Evolutionary conservation across 768 basidiomycete genomes (phyloP).

Genomic region (Clavaria fumosa): DNA sequence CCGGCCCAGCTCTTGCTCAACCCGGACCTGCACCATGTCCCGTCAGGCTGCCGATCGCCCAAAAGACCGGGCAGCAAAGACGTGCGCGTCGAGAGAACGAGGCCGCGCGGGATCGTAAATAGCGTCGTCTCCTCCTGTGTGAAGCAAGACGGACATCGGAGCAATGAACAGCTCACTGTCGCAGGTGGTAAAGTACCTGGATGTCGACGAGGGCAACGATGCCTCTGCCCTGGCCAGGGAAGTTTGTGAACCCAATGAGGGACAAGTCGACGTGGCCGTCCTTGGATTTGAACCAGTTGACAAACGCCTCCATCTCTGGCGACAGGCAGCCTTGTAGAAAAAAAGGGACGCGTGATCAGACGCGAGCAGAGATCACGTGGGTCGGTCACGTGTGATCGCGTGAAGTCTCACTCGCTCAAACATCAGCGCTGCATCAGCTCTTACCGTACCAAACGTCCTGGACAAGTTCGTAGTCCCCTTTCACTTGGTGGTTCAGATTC

Average conservation of each 20-base stretch:
- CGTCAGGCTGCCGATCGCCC: no score
- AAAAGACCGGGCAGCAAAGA: constrained; percentile 48
- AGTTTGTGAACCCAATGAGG: constrained; percentile 29
- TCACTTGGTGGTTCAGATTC: no score
- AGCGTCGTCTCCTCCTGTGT: constrained; percentile 55
- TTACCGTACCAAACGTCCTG: no score
- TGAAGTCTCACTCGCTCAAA: no score
- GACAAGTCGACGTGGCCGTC: constrained; percentile 34
- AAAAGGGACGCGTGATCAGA: no score
- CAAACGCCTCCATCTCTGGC: no score
- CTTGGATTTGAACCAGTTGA: constrained; percentile 43
- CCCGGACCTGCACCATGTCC: constrained; percentile 39
- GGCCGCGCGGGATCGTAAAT: constrained; percentile 65
- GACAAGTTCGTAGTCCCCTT: no score
- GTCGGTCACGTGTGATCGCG: no score
- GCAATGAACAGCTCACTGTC: neutral
- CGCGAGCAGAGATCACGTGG: no score
- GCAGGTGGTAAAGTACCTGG: constrained; percentile 32
- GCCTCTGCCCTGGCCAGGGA: constrained; percentile 48
- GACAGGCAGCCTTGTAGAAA: no score
- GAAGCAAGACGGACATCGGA: neutral
- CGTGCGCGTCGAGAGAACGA: constrained; percentile 70
- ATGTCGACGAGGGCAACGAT: constrained; percentile 62
- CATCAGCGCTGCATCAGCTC: no score
- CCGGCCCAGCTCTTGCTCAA: constrained; percentile 71